A percentile compares a stretch with the other conserved stretches of the same genome.
phyloP scores from a whole-genome alignment of 2,329 filamentous ascomycete genomes.

The Fusarium sp. region DNA sequence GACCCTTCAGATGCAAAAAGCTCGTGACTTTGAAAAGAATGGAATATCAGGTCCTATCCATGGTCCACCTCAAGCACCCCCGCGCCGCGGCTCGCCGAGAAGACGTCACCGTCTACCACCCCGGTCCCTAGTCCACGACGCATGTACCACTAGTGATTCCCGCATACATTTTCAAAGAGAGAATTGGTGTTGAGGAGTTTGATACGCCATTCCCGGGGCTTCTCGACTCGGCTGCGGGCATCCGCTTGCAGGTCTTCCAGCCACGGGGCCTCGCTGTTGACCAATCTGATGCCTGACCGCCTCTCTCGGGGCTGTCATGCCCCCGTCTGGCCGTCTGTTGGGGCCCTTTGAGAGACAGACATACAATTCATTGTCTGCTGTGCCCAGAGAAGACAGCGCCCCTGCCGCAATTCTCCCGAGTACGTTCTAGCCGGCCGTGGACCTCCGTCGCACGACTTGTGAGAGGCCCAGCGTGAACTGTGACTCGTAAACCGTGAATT shows the following conservation, averaged over 20 bases:
- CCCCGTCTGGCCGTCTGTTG: slow-evolving; percentile 12
- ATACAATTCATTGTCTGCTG: slow-evolving; percentile 17
- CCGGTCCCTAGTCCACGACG: slow-evolving; percentile 20
- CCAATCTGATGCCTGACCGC: slow-evolving; percentile 44
- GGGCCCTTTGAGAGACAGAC: slow-evolving; percentile 15
- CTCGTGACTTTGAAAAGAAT: slow-evolving; percentile 36
- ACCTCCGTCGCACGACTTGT: slow-evolving; percentile 12
- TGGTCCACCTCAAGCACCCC: slow-evolving; percentile 21
- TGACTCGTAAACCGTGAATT: slow-evolving; percentile 40
- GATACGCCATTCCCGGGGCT: slow-evolving; percentile 30
- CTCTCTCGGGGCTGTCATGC: slow-evolving; percentile 38
- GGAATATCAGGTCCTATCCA: slow-evolving; percentile 9
- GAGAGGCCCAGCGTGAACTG: slow-evolving; percentile 29
- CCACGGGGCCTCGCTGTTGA: slow-evolving; percentile 29
- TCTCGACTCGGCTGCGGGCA: slow-evolving; percentile 37
- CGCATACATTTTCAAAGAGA: slow-evolving; percentile 31
- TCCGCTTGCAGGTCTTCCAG: slow-evolving; percentile 34
- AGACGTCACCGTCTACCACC: slow-evolving; percentile 37
- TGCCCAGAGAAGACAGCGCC: slow-evolving; percentile 27
- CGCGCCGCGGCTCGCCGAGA: slow-evolving; percentile 28
- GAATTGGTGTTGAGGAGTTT: slow-evolving; percentile 21
- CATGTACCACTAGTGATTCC: slow-evolving; percentile 32
- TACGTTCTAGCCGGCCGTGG: slow-evolving; percentile 24
- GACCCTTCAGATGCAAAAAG: slow-evolving; percentile 13
- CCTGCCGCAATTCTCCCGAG: slow-evolving; percentile 22